Conservation (phyloP, 495 filamentous ascomycete species). For the Glutinoglossum americanum region DNA sequence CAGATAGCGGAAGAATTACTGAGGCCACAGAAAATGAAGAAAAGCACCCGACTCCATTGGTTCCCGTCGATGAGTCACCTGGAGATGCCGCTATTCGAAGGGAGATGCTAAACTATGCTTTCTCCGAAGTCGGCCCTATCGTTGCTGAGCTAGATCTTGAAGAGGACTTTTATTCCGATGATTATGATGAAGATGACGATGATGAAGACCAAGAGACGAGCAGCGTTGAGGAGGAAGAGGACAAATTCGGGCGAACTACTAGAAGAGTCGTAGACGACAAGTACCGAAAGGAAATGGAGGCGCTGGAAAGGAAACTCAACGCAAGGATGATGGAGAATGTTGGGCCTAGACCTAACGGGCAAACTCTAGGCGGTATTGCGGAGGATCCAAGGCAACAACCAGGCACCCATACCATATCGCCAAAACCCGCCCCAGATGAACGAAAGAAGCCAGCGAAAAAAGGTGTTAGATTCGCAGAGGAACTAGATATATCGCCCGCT, state of each 20-base stretch:
- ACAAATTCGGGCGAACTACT: slow-evolving; percentile 47
- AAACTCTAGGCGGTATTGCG: neutral
- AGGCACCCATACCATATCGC: slow-evolving; percentile 2
- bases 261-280: slow-evolving; percentile 40
- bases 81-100: slow-evolving; percentile 66
- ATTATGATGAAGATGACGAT: slow-evolving; percentile 27
- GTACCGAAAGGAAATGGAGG: slow-evolving; percentile 58
- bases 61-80: slow-evolving; percentile 40
- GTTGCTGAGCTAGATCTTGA: slow-evolving; percentile 87
- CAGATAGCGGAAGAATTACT: slow-evolving; percentile 7
- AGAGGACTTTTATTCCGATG: slow-evolving; percentile 36
- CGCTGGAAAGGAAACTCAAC: slow-evolving; percentile 54
- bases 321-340: slow-evolving; percentile 29
- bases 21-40: slow-evolving; percentile 7
- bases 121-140: slow-evolving; percentile 66
- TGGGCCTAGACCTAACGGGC: slow-evolving; percentile 23
- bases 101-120: slow-evolving; percentile 80
- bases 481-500: slow-evolving; percentile 39
- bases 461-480: slow-evolving; percentile 51
- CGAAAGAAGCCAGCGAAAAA: slow-evolving; percentile 32
- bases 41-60: slow-evolving; percentile 10
- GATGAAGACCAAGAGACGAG: neutral
- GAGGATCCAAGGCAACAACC: neutral
- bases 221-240: slow-evolving; percentile 28
- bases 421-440: slow-evolving; percentile 9